Evolutionary conservation across 2,329 filamentous ascomycete genomes (phyloP), one percentile per base, ranked within the genome.

Genomic region (Aspergillus quadrilineatus): DNA sequence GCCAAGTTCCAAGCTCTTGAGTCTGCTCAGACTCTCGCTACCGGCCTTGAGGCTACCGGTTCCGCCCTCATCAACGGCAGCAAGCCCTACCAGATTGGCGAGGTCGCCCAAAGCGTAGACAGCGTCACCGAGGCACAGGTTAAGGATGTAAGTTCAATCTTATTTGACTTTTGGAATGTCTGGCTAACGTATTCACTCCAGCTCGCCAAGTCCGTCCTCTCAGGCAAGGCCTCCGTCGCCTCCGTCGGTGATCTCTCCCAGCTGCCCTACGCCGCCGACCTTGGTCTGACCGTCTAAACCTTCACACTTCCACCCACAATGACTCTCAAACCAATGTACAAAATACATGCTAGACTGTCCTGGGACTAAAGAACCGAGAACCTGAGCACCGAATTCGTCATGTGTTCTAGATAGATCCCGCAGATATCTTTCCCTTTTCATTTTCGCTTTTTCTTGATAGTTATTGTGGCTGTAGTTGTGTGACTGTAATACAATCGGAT

Each of bases 1-100:
- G 94, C 94, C 71, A 97, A 96, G 79, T 99, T 96, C 79, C 87
- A 89, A 73, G 88, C 91, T 63, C 82, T 97, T 53, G 90, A 95
- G 70, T 84, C 86, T 63, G 89, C 87, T 65, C 89, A 97, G 79
- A 86, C 87, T 68, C 85, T 89, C 62, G 84, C 87, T 65, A 83
- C 87, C 56, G 90, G 90, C 65, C 80, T 97, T 58, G 86, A 95
- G 69, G 83, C 90, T 61, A 92, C 92, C 63, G 94, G 94, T 61
- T 86, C 90, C 68, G 89, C 90, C 64, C 84, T 97, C 59, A 82
- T 97, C 67, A 87, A 90, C 71, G 87, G 85, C 65, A 87, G 87
- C 77, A 89, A 92, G 82, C 81, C 90, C 58, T 90, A 92, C 79
- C 88, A 97, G 77, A 85, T 95, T 67, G 85, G 88, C 66, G 87